phyloP scores from a whole-genome alignment of 31 red algal species.

The Pterothamnion heteromorphum region DNA sequence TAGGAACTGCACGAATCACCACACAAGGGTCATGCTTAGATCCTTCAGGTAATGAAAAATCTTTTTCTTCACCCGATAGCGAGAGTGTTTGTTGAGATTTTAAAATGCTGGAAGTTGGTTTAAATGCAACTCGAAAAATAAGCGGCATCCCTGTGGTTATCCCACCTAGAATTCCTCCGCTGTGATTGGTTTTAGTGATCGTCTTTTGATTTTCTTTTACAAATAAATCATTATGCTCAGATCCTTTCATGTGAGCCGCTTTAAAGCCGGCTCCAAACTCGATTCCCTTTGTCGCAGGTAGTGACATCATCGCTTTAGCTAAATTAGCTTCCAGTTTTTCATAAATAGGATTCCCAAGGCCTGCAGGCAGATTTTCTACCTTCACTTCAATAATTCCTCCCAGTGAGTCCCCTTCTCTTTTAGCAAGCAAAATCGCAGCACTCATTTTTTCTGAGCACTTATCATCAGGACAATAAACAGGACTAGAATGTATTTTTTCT shows the following conservation, averaged over 20 bases:
- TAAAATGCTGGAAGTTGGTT: conserved; percentile 28
- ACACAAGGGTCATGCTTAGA: conserved; percentile 40
- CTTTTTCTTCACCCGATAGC: neutral
- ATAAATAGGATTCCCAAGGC: conserved; percentile 42
- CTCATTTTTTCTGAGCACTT: neutral
- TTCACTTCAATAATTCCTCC: neutral
- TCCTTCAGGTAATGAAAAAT: neutral
- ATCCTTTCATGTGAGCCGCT: neutral
- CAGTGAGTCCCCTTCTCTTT: conserved; percentile 28
- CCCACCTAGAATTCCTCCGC: conserved; percentile 33
- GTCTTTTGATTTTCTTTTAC: neutral
- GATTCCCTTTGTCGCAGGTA: conserved; percentile 35
- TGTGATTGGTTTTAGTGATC: conserved; percentile 6
- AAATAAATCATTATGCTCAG: neutral
- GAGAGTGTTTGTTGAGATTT: neutral
- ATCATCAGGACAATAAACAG: conserved; percentile 5
- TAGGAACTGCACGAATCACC: conserved; percentile 11
- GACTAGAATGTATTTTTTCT: neutral
- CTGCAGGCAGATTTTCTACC: conserved; percentile 13
- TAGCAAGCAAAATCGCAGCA: neutral
- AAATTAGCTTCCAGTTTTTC: conserved; percentile 36
- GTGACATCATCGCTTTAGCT: conserved; percentile 31
- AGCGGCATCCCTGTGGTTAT: conserved; percentile 21
- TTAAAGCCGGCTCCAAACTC: conserved; percentile 36
- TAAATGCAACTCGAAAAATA: conserved; percentile 18